Percentiles rank a stretch among this genome's conserved stretches.
These are phyloP conservation scores for Epichloe gansuensis DNA, from an alignment of 2,329 filamentous ascomycete genomes.

Conservation along the genomic window DNA sequence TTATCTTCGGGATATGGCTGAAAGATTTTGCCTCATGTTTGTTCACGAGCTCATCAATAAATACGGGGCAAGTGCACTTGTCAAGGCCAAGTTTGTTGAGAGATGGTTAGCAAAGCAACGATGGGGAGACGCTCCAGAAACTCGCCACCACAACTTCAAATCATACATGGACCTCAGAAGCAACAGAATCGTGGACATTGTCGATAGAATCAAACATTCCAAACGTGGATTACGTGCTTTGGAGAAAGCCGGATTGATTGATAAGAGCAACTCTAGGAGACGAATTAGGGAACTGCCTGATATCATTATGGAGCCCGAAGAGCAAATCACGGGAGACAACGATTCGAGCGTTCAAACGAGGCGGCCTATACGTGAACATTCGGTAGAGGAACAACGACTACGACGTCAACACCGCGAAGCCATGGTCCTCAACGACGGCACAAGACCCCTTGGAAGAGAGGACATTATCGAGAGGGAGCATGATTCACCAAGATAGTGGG, in stretches of 20 bases:
- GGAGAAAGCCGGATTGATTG: conserved; percentile 35
- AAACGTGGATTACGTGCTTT: conserved; percentile 38
- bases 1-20: conserved; percentile 46
- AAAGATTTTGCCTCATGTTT: conserved; percentile 47
- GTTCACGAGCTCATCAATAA: conserved; percentile 45
- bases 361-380: conserved; percentile 34
- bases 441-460: conserved; percentile 54
- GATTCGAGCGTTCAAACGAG: conserved; percentile 16
- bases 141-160: conserved; percentile 40
- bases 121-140: conserved; percentile 46
- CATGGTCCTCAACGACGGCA: conserved; percentile 85
- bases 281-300: conserved; percentile 19
- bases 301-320: conserved; percentile 21
- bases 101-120: conserved; percentile 63
- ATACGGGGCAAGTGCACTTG: conserved; percentile 42
- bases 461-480: conserved; percentile 65
- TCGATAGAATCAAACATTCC: conserved; percentile 34
- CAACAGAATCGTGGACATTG: conserved; percentile 41
- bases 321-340: conserved; percentile 13
- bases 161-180: conserved; percentile 35
- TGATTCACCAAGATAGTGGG: conserved; percentile 22
- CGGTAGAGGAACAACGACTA: conserved; percentile 55
- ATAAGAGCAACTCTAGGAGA: conserved; percentile 19
- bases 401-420: conserved; percentile 70
- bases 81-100: conserved; percentile 53